Evolutionary conservation across 768 basidiomycete genomes (phyloP).

Genomic region (Tulasnella sp.): DNA sequence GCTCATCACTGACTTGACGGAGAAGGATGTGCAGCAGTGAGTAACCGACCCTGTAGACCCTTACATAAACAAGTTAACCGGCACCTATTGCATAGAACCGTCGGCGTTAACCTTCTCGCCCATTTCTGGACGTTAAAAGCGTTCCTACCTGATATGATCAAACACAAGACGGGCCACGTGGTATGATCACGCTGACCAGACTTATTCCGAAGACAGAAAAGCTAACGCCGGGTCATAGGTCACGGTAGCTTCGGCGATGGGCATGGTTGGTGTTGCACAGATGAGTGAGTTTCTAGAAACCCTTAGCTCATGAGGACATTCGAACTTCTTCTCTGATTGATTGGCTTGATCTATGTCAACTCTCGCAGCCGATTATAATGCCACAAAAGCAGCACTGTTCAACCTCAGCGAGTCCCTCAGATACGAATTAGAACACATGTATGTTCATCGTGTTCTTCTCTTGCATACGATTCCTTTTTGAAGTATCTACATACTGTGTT

Average conservation of each 20-base stretch:
- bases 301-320: conserved; percentile 7
- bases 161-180: conserved; percentile 69
- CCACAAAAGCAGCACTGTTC: conserved; percentile 84
- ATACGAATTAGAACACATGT: conserved; percentile 77
- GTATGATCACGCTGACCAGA: conserved; percentile 34
- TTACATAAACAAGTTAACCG: neutral
- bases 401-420: conserved; percentile 74
- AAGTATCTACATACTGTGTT: conserved; percentile 8
- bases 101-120: conserved; percentile 74
- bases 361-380: conserved; percentile 67
- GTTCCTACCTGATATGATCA: conserved; percentile 83
- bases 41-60: conserved; percentile 18
- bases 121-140: conserved; percentile 91
- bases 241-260: conserved; percentile 65
- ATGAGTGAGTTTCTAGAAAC: conserved; percentile 73
- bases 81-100: conserved; percentile 47
- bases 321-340: neutral
- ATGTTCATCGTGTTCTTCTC: conserved; percentile 20
- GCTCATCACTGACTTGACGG: conserved; percentile 61
- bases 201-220: neutral
- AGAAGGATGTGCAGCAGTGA: conserved; percentile 73
- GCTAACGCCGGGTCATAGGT: conserved; percentile 35
- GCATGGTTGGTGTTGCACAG: conserved; percentile 58
- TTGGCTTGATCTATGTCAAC: neutral
- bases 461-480: conserved; percentile 16